Conservation (phyloP, 306 rosid species). For the Sesbania bispinosa region DNA sequence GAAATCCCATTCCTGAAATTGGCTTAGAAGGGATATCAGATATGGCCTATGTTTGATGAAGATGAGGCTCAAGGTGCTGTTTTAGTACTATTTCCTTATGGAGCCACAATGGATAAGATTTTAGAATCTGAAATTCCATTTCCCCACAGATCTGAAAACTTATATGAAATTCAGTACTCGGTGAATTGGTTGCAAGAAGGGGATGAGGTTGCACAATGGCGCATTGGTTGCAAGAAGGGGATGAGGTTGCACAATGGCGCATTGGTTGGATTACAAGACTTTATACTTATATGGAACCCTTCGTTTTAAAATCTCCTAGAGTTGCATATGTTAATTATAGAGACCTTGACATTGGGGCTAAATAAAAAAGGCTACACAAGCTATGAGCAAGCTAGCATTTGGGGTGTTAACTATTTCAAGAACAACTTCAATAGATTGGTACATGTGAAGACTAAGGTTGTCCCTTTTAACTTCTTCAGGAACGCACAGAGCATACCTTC, state of each 20-base stretch:
- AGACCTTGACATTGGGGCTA: no score
- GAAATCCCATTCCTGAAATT: slow-evolving; percentile 13
- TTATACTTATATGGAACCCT: no score
- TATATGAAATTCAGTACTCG: slow-evolving; percentile 16
- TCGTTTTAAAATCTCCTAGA: no score
- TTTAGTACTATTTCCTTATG: slow-evolving; percentile 27
- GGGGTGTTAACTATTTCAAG: slow-evolving; percentile 29
- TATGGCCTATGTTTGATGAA: slow-evolving; percentile 30
- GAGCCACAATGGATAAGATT: slow-evolving; percentile 38
- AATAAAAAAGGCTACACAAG: slow-evolving; percentile 29
- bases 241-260: no score
- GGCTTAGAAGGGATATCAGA: slow-evolving; percentile 35
- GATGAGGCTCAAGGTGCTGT: slow-evolving; percentile 2
- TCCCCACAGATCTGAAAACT: slow-evolving; percentile 31
- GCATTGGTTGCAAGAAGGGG: no score
- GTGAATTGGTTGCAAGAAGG: slow-evolving; percentile 28
- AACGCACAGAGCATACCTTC: no score
- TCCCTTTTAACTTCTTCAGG: slow-evolving; percentile 26
- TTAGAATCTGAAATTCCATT: slow-evolving; percentile 32
- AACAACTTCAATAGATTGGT: slow-evolving; percentile 25
- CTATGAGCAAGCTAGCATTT: slow-evolving; percentile 26
- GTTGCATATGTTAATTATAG: no score
- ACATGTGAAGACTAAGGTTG: slow-evolving; percentile 26
- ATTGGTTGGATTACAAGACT: slow-evolving; percentile 24
- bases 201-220: not conserved